Evolutionary conservation across 805 yeast species (phyloP), one percentile per base, ranked within the genome.

Genomic region (Teunomyces kruisii): DNA sequence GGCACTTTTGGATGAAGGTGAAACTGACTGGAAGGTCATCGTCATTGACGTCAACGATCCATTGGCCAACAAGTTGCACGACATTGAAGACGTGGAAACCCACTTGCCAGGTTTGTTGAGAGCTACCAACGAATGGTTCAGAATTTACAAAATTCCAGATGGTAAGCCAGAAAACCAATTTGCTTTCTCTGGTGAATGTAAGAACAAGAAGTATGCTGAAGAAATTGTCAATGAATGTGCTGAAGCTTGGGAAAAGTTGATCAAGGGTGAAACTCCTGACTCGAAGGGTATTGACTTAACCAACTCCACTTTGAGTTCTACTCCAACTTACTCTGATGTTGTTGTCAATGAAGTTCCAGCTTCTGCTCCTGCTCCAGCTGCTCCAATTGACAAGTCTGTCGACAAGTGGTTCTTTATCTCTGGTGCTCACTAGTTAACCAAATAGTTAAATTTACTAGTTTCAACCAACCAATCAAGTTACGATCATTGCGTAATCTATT

Each of bases 341-440:
- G 64, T 78, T 44, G 71, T 70, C 43, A 57, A 72, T 47, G 76
- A 70, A 46, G 65, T 88, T 47, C 95, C 97, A 57, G 78, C 79
- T 47, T 95, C 88, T 59, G 59, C 80, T 57, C 81, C 86, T 54
- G 68, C 74, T 55, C 79, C 91, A 53, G 90, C 91, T 66, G 97
- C 96, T 53, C 96, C 97, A 71, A 88, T 94, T 68, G 99, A 92
- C 78, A 82, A 87, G 74, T 88, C 97, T 45, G 76, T 92, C 67
- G 98, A 92, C 81, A 92, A 92, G 77, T 92, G 99, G 99, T 92
- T 94, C 81, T 92, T 83, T 83, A 92, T 92, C 65, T 88, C 92
- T 49, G 94, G 92, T 74, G 83, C 86, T 52, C 76, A 72, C 57
- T 72, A 68, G 59, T 35, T 46, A 16, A 7, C 17, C 19, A 13